Conservation (phyloP, 768 basidiomycete genomes). For the Leccinum arenicola region DNA sequence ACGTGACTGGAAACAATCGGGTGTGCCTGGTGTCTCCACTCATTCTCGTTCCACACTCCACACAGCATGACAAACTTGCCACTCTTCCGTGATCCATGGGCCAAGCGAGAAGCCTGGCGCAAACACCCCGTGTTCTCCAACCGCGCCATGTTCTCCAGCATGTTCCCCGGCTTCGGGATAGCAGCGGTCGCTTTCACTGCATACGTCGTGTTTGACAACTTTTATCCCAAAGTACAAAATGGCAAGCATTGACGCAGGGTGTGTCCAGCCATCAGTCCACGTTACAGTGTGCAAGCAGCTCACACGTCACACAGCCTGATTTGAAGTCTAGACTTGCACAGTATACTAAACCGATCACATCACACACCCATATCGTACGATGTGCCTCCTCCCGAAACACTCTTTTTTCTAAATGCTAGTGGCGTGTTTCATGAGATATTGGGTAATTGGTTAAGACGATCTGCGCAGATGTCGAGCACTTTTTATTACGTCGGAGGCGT, state of each 20-base stretch:
- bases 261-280: constrained; percentile 1
- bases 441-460: neutral
- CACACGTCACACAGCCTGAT: constrained; percentile 4
- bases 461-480: neutral
- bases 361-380: neutral
- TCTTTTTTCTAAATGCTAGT: neutral
- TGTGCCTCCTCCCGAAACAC: neutral
- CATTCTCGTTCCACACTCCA: constrained; percentile 8
- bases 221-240: constrained; percentile 43
- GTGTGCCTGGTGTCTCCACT: neutral
- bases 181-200: constrained; percentile 89
- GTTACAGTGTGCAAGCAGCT: neutral
- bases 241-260: constrained; percentile 20
- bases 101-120: constrained; percentile 89
- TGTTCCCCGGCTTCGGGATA: constrained; percentile 95
- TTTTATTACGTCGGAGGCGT: neutral
- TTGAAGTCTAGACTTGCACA: constrained; percentile 6
- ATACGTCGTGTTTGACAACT: constrained; percentile 85
- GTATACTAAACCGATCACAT: neutral
- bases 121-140: constrained; percentile 87
- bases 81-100: constrained; percentile 93
- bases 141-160: constrained; percentile 80
- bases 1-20: constrained; percentile 24
- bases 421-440: neutral
- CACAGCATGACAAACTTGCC: constrained; percentile 60